These are phyloP conservation scores for Macrotyloma uniflorum DNA, from an alignment of 306 rosid genomes.

Conservation along the genomic window DNA sequence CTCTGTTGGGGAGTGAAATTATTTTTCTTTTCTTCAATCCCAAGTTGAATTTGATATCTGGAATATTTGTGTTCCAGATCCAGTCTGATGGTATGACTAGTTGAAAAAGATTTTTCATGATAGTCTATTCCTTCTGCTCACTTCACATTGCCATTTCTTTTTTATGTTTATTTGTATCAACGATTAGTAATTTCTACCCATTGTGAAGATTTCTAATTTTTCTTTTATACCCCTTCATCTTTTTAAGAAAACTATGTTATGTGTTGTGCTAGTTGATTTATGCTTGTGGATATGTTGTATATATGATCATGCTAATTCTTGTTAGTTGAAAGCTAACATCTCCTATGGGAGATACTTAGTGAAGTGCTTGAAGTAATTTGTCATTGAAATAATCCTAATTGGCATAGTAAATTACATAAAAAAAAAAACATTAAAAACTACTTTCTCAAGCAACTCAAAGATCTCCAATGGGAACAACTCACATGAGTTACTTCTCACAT, in stretches of 20 bases:
- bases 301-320: slow-evolving; percentile 3
- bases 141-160: not conserved
- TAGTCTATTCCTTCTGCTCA: slow-evolving; percentile 2
- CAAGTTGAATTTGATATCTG: not conserved
- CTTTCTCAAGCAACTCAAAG: too few relatives aligned
- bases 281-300: not conserved
- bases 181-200: not conserved
- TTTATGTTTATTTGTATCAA: not conserved
- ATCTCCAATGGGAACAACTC: too few relatives aligned
- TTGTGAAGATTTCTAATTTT: not conserved
- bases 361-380: too few relatives aligned
- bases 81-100: not conserved
- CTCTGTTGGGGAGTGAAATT: not conserved
- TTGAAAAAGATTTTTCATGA: slow-evolving; percentile 2
- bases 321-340: not conserved
- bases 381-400: too few relatives aligned
- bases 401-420: too few relatives aligned
- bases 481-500: too few relatives aligned
- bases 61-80: slow-evolving; percentile 10
- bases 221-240: not conserved
- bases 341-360: too few relatives aligned
- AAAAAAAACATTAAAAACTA: too few relatives aligned
- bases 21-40: not conserved
- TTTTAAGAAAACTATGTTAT: not conserved
- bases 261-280: not conserved